Evolutionary conservation across 768 basidiomycete species (phyloP).

Genomic region (Xerocomellus chrysenteron): DNA sequence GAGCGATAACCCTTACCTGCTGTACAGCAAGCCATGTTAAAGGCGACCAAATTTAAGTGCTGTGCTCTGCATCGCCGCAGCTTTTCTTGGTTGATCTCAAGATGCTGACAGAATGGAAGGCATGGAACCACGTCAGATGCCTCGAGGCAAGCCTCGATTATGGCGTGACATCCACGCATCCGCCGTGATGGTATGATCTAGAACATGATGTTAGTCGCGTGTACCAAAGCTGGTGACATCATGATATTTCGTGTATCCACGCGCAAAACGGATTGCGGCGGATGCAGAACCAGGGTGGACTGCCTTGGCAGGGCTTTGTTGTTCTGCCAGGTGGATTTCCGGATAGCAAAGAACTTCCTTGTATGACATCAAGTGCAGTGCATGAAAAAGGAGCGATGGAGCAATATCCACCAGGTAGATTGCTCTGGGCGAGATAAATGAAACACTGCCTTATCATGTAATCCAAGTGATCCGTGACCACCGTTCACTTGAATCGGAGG

Average conservation of each 20-base stretch:
- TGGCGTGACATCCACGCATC: not conserved
- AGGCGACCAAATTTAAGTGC: not conserved
- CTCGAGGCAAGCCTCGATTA: conserved; percentile 32
- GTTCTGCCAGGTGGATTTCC: not conserved
- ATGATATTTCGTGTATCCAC: not conserved
- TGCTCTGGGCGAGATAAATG: not conserved
- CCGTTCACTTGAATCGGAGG: not conserved
- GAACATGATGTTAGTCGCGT: conserved; percentile 15
- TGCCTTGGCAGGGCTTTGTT: not conserved
- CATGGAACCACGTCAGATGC: conserved; percentile 22
- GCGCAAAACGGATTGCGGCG: not conserved
- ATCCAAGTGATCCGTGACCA: not conserved
- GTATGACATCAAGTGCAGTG: conserved; percentile 8
- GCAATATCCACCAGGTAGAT: conserved; percentile 5
- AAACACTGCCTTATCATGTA: not conserved
- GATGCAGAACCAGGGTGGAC: not conserved
- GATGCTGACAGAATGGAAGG: conserved; percentile 14
- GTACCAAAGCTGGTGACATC: conserved; percentile 8
- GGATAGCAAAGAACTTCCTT: not conserved
- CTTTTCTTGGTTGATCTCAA: not conserved
- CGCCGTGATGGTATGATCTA: conserved; percentile 4
- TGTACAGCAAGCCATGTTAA: not conserved
- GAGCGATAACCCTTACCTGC: not conserved
- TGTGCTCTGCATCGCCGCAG: conserved; percentile 5
- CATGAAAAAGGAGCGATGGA: conserved; percentile 4